Evolutionary conservation across 2,329 filamentous ascomycete genomes (phyloP).

Genomic region (Alternaria hordeiaustralica): DNA sequence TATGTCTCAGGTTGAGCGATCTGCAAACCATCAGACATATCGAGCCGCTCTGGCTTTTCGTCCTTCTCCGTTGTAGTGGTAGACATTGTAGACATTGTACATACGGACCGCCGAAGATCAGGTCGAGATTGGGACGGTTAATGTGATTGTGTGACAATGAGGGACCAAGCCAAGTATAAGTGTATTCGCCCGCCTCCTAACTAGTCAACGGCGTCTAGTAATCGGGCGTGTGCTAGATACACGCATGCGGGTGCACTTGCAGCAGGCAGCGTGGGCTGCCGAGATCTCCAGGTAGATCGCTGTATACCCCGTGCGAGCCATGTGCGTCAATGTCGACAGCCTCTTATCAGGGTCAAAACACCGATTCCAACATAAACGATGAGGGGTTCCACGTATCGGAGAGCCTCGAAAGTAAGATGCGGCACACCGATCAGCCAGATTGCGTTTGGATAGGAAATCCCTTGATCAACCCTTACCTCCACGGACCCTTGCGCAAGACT

Average conservation of each 20-base stretch:
- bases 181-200: neutral
- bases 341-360: neutral
- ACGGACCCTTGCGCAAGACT: neutral
- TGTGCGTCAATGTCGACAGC: neutral
- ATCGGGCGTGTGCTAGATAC: neutral
- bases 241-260: neutral
- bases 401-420: neutral
- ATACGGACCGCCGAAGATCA: neutral
- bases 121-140: neutral
- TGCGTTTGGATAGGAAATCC: neutral
- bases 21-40: constrained; percentile 5
- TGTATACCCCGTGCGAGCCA: neutral
- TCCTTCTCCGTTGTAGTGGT: neutral
- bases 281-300: neutral
- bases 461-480: constrained; percentile 2
- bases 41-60: neutral
- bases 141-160: neutral
- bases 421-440: neutral
- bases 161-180: constrained; percentile 2
- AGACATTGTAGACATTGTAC: neutral
- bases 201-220: neutral
- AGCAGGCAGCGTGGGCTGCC: neutral
- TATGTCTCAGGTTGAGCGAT: constrained; percentile 9
- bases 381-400: neutral
- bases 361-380: neutral